A percentile compares a stretch with the other conserved stretches of the same genome.
Conservation (phyloP, 2,329 filamentous ascomycete species). For the Neonectria sp. region DNA sequence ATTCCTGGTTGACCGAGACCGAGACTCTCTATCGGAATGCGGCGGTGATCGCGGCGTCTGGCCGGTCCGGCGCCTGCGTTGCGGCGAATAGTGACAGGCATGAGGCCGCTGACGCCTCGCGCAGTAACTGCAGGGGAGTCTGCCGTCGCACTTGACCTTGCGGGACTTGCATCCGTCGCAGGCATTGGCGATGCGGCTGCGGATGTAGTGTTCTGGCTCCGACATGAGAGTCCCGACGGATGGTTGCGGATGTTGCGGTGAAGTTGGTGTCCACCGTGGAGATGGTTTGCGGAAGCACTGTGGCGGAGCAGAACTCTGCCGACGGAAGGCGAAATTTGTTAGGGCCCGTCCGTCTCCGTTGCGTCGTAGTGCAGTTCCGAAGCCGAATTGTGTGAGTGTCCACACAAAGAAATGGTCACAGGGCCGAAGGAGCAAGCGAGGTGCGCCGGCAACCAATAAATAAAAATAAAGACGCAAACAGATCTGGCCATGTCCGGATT, state of each 20-base stretch:
- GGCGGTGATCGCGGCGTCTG: constrained; percentile 40
- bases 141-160: constrained; percentile 70
- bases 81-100: constrained; percentile 64
- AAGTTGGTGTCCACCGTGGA: constrained; percentile 23
- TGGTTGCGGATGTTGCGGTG: constrained; percentile 28
- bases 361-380: background rate
- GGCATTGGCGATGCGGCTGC: constrained; percentile 65
- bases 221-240: constrained; percentile 31
- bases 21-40: constrained; percentile 35
- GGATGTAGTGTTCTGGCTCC: constrained; percentile 50
- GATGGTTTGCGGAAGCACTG: constrained; percentile 36
- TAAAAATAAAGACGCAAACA: constrained; percentile 6
- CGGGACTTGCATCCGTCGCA: constrained; percentile 69
- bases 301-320: constrained; percentile 14
- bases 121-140: constrained; percentile 68
- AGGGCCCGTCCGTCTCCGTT: background rate
- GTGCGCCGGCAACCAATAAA: background rate
- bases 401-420: background rate
- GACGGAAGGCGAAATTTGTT: background rate
- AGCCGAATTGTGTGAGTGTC: background rate
- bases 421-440: background rate
- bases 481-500: background rate
- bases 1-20: constrained; percentile 37
- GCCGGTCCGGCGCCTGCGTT: constrained; percentile 55
- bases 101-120: constrained; percentile 59